Conservation (phyloP, 148 eudicot genomes). For the Dianthus caryophyllus region DNA sequence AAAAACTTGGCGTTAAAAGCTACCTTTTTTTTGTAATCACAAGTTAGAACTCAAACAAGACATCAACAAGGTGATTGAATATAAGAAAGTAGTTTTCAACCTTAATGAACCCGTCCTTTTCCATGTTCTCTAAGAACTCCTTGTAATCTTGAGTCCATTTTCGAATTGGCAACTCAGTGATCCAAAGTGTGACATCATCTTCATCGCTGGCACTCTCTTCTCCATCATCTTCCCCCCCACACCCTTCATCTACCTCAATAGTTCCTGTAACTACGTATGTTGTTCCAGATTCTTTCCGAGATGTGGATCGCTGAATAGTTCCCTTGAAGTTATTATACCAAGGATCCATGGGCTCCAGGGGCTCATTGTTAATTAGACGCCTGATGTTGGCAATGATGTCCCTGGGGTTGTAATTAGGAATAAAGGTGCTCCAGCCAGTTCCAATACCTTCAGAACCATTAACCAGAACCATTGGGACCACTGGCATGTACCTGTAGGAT, state of each 20-base stretch:
- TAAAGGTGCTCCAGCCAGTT: slow-evolving; percentile 91
- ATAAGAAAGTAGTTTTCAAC: slow-evolving; percentile 20
- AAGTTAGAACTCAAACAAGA: neutral
- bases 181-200: slow-evolving; percentile 36
- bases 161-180: slow-evolving; percentile 74
- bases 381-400: slow-evolving; percentile 72
- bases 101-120: slow-evolving; percentile 58
- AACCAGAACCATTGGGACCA: slow-evolving; percentile 80
- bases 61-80: neutral
- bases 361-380: slow-evolving; percentile 53
- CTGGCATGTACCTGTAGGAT: slow-evolving; percentile 67
- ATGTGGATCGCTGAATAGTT: slow-evolving; percentile 49
- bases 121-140: slow-evolving; percentile 57
- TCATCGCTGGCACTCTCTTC: slow-evolving; percentile 9
- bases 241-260: slow-evolving; percentile 45
- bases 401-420: slow-evolving; percentile 83
- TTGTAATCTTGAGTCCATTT: slow-evolving; percentile 89
- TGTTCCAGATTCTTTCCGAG: slow-evolving; percentile 49
- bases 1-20: neutral
- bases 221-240: neutral
- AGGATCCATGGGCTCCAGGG: slow-evolving; percentile 77
- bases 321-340: slow-evolving; percentile 91
- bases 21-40: neutral
- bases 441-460: slow-evolving; percentile 99
- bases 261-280: slow-evolving; percentile 62